These are phyloP conservation scores for Flaveria robusta DNA, from an alignment of 129 eudicot genomes.

Conservation along the genomic window DNA sequence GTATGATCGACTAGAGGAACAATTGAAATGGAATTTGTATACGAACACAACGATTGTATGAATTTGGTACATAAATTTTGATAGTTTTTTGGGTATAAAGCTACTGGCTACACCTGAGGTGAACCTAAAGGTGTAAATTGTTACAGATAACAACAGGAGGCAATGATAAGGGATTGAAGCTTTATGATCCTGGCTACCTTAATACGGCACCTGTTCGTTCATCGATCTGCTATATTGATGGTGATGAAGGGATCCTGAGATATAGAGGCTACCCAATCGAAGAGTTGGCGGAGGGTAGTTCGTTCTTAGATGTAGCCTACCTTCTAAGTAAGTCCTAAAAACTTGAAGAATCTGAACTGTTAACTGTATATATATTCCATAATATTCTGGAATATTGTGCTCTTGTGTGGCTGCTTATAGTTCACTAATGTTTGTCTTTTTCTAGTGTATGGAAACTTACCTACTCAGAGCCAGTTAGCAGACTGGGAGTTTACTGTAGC, in stretches of 20 bases:
- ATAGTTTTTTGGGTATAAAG: too few species aligned
- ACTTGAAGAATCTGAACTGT: neutral
- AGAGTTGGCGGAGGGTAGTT: slow-evolving; percentile 88
- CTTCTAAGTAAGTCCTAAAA: slow-evolving; percentile 61
- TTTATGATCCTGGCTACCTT: slow-evolving; percentile 94
- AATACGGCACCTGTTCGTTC: slow-evolving; percentile 97
- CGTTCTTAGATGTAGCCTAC: slow-evolving; percentile 91
- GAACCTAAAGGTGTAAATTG: slow-evolving; percentile 20
- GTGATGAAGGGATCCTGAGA: slow-evolving; percentile 94
- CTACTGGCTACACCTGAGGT: too few species aligned
- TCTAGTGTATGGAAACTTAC: slow-evolving; percentile 95
- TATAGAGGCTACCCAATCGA: slow-evolving; percentile 98
- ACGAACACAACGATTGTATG: neutral
- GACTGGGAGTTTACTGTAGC: slow-evolving; percentile 95
- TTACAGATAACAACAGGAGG: slow-evolving; percentile 78
- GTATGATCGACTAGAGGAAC: neutral
- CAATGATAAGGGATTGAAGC: slow-evolving; percentile 92
- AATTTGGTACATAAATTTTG: neutral
- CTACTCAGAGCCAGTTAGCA: slow-evolving; percentile 76
- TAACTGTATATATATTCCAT: neutral
- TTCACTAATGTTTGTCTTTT: slow-evolving; percentile 7
- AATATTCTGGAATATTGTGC: neutral
- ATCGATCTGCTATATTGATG: slow-evolving; percentile 90
- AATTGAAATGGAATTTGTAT: neutral
- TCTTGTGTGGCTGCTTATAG: slow-evolving; percentile 9